These are phyloP conservation scores for Lobosporangium transversale DNA, from an alignment of 192 early-diverging fungal species.

Conservation along the genomic window DNA sequence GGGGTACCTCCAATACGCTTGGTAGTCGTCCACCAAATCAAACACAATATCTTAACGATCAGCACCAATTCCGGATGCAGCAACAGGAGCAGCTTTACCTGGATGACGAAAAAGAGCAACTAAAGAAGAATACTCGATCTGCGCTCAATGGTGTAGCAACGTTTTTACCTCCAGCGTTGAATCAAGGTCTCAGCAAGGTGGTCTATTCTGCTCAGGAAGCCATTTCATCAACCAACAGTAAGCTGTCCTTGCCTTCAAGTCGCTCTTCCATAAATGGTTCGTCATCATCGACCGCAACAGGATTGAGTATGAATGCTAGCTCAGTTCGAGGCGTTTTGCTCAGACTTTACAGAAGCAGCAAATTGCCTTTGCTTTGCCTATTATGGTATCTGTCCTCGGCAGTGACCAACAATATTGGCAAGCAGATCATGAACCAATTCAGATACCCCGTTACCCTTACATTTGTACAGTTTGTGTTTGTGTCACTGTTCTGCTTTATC, in stretches of 20 bases:
- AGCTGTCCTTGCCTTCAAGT: conserved; percentile 32
- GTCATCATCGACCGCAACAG: conserved; percentile 11
- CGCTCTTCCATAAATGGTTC: conserved; percentile 7
- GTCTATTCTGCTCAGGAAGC: conserved; percentile 22
- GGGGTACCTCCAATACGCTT: conserved; percentile 2
- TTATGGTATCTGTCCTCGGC: conserved; percentile 88
- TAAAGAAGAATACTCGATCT: conserved; percentile 41
- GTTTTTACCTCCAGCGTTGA: conserved; percentile 33
- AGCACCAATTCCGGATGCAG: conserved; percentile 27
- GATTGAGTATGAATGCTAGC: not conserved
- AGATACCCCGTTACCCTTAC: conserved; percentile 86
- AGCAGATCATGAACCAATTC: conserved; percentile 81
- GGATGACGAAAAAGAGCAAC: conserved; percentile 41
- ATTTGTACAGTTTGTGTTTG: conserved; percentile 84
- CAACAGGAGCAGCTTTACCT: conserved; percentile 32
- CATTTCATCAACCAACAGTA: conserved; percentile 19
- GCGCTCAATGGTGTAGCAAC: conserved; percentile 30
- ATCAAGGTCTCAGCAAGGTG: conserved; percentile 37
- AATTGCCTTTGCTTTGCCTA: conserved; percentile 73
- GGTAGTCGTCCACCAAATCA: conserved; percentile 21
- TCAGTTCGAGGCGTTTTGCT: conserved; percentile 20
- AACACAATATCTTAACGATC: conserved; percentile 29
- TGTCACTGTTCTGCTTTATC: conserved; percentile 69
- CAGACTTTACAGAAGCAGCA: conserved; percentile 56
- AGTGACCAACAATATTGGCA: conserved; percentile 85